A percentile compares a stretch with the other conserved stretches of the same genome.
These are phyloP conservation scores for Calonectria fujianensis DNA, from an alignment of 2,329 filamentous ascomycete genomes.

Conservation along the genomic window DNA sequence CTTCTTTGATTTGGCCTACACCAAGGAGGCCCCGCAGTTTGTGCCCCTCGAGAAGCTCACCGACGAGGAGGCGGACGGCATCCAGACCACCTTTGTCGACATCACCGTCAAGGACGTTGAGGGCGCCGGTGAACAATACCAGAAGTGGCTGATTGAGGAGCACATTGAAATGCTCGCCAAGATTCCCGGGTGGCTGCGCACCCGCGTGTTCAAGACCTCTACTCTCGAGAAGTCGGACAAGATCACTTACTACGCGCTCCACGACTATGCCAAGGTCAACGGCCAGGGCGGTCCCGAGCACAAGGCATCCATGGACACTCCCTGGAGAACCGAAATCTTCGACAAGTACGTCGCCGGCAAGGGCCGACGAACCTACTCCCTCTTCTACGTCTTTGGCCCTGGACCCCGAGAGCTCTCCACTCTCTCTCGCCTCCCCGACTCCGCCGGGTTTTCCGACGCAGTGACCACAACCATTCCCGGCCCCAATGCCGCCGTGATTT, in stretches of 20 bases:
- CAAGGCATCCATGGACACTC: conserved; percentile 77
- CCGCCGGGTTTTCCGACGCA: conserved; percentile 72
- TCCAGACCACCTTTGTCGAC: conserved; percentile 78
- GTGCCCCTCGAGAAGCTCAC: conserved; percentile 75
- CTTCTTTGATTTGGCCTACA: conserved; percentile 80
- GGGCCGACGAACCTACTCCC: conserved; percentile 77
- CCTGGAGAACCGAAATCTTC: conserved; percentile 76
- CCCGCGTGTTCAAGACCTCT: conserved; percentile 81
- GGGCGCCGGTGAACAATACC: conserved; percentile 71
- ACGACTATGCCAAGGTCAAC: conserved; percentile 82
- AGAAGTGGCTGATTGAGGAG: conserved; percentile 84
- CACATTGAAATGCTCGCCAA: conserved; percentile 83
- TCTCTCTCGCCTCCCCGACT: conserved; percentile 69
- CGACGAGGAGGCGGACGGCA: conserved; percentile 75
- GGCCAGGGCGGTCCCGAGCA: conserved; percentile 80
- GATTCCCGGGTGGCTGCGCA: conserved; percentile 86
- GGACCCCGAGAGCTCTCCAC: conserved; percentile 81
- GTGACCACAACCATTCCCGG: conserved; percentile 73
- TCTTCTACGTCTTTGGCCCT: conserved; percentile 88
- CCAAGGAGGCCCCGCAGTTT: conserved; percentile 74
- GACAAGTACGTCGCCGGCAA: conserved; percentile 74
- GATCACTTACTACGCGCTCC: conserved; percentile 77
- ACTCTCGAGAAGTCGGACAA: conserved; percentile 74
- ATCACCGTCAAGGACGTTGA: conserved; percentile 72
- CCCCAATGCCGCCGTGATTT: conserved; percentile 74